phyloP scores from a whole-genome alignment of 768 basidiomycete genomes.

The Crucibulum laeve region DNA sequence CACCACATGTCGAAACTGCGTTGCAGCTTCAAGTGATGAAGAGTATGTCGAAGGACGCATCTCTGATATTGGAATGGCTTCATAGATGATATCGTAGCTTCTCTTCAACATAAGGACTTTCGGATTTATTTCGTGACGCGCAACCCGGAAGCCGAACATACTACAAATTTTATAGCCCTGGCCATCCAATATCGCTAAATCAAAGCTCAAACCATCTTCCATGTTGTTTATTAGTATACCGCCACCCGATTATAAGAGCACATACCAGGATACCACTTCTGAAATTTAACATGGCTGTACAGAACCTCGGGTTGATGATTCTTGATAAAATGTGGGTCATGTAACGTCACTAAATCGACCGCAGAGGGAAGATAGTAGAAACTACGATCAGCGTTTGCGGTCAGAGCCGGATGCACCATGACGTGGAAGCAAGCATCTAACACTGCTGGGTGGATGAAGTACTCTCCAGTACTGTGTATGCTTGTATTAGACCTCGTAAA shows the following conservation, averaged over 20 bases:
- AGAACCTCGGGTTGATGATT: slow-evolving; percentile 2
- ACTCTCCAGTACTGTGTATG: slow-evolving; percentile 15
- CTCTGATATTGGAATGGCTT: no score
- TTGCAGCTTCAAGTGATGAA: no score
- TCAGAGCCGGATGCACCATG: slow-evolving; percentile 22
- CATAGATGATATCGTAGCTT: background rate
- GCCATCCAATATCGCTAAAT: slow-evolving; percentile 19
- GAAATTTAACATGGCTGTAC: slow-evolving; percentile 18
- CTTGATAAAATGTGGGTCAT: background rate
- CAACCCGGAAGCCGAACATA: slow-evolving; percentile 10
- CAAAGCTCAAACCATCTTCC: slow-evolving; percentile 18
- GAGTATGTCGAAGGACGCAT: no score
- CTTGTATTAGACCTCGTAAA: background rate
- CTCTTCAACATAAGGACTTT: background rate
- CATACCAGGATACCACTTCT: slow-evolving; percentile 23
- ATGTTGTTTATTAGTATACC: background rate
- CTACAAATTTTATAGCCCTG: slow-evolving; percentile 15
- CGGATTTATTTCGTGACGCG: slow-evolving; percentile 11
- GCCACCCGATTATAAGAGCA: background rate
- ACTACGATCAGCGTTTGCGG: slow-evolving; percentile 19
- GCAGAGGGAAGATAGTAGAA: slow-evolving; percentile 11
- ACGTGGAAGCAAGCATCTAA: slow-evolving; percentile 31
- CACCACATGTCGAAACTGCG: no score
- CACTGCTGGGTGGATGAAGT: slow-evolving; percentile 29
- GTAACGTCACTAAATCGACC: background rate